These are phyloP conservation scores for Bruguiera hainesii DNA, from an alignment of 441 rosid genomes.

Conservation along the genomic window DNA sequence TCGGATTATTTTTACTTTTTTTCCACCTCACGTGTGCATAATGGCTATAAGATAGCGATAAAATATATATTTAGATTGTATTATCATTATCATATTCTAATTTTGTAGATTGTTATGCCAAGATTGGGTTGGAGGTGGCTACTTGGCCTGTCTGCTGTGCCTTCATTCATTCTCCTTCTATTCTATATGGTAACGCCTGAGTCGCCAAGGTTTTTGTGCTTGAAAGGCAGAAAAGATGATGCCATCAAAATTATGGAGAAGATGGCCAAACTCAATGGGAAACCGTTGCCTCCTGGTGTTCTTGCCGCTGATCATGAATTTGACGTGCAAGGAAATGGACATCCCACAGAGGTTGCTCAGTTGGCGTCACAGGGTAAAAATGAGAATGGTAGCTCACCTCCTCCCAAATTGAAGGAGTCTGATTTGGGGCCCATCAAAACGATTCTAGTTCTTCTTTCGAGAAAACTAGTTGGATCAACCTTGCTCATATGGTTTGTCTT, in stretches of 20 bases:
- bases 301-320: constrained; percentile 56
- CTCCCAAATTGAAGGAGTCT: constrained; percentile 29
- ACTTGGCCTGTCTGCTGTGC: constrained; percentile 46
- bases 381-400: not conserved
- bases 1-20: no score
- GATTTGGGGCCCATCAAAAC: constrained; percentile 41
- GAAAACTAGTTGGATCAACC: constrained; percentile 56
- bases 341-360: constrained; percentile 39
- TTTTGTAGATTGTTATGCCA: constrained; percentile 56
- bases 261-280: constrained; percentile 41
- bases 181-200: constrained; percentile 49
- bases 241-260: constrained; percentile 45
- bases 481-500: constrained; percentile 75
- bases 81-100: constrained; percentile 5
- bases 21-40: no score
- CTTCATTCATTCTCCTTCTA: constrained; percentile 47
- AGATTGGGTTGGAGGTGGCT: constrained; percentile 61
- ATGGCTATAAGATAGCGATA: no score
- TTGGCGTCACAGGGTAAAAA: constrained; percentile 26
- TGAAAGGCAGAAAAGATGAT: constrained; percentile 44
- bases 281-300: constrained; percentile 39
- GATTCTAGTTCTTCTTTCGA: constrained; percentile 59
- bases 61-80: not conserved
- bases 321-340: constrained; percentile 36
- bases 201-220: constrained; percentile 59